Evolutionary conservation across 805 yeast genomes (phyloP).

Genomic region (Kluyveromyces starmeri): DNA sequence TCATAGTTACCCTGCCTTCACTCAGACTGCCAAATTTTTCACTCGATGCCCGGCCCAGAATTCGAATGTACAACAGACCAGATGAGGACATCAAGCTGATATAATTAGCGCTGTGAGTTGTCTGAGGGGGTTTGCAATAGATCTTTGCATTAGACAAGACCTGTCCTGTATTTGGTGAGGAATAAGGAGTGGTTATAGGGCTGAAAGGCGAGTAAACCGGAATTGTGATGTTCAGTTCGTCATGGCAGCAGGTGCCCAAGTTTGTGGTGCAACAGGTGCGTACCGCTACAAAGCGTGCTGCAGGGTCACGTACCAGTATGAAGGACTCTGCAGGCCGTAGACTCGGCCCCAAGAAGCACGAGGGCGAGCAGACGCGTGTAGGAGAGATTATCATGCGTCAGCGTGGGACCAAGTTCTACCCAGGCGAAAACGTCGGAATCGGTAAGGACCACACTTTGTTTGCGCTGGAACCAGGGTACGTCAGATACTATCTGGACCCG

Average conservation of each 20-base stretch:
- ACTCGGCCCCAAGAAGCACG: constrained; percentile 82
- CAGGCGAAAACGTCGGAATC: constrained; percentile 84
- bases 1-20: no score
- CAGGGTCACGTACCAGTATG: constrained; percentile 91
- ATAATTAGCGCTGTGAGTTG: no score
- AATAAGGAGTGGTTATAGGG: no score
- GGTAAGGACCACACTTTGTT: constrained; percentile 91
- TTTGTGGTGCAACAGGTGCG: constrained; percentile 41
- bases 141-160: no score
- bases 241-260: constrained; percentile 3
- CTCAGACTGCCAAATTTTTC: no score
- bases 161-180: no score
- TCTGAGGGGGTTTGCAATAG: no score
- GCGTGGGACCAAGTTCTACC: constrained; percentile 89
- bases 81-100: no score
- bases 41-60: no score
- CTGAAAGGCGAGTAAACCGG: no score
- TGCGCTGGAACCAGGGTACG: constrained; percentile 89
- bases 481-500: constrained; percentile 86
- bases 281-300: constrained; percentile 87
- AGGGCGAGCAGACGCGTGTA: constrained; percentile 60
- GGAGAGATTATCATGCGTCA: constrained; percentile 91
- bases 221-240: constrained; percentile 1
- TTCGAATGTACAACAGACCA: no score
- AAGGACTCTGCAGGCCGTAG: constrained; percentile 93